Conservation (phyloP, 2,329 filamentous ascomycete species). For the Fonsecaea multimorphosa region DNA sequence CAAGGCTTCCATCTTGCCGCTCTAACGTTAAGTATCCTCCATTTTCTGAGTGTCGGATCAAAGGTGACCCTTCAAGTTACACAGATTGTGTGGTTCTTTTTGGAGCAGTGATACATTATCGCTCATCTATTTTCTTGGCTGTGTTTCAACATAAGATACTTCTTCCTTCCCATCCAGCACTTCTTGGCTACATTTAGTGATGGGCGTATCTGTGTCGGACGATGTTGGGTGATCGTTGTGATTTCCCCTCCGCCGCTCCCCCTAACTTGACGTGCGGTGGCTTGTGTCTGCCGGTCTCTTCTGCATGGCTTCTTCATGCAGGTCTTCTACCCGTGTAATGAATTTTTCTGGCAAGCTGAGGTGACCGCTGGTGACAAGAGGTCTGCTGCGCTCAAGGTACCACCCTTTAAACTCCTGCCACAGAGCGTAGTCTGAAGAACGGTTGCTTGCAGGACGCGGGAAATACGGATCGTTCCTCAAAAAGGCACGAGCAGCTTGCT, state of each 20-base stretch:
- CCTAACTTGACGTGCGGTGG: background rate
- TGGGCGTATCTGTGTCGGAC: no score
- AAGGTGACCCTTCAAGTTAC: background rate
- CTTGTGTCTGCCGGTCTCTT: background rate
- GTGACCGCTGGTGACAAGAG: background rate
- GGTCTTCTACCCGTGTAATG: background rate
- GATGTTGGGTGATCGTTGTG: no score
- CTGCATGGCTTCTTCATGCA: background rate
- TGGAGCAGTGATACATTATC: no score
- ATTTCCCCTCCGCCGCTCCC: no score
- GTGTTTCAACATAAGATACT: no score
- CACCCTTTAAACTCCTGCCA: background rate
- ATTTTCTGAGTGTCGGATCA: no score
- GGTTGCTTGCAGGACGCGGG: background rate
- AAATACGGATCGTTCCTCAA: background rate
- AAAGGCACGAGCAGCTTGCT: conserved; percentile 41
- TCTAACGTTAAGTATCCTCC: background rate
- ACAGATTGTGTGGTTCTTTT: no score
- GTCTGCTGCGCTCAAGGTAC: background rate
- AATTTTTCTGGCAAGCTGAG: background rate
- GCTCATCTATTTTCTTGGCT: no score
- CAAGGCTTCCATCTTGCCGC: background rate
- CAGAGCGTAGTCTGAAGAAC: background rate
- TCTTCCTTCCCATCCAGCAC: no score
- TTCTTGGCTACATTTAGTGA: no score